A percentile compares a stretch with the other conserved stretches of the same genome.
Conservation (phyloP, 768 basidiomycete genomes). For the Wakefieldia striispora region DNA sequence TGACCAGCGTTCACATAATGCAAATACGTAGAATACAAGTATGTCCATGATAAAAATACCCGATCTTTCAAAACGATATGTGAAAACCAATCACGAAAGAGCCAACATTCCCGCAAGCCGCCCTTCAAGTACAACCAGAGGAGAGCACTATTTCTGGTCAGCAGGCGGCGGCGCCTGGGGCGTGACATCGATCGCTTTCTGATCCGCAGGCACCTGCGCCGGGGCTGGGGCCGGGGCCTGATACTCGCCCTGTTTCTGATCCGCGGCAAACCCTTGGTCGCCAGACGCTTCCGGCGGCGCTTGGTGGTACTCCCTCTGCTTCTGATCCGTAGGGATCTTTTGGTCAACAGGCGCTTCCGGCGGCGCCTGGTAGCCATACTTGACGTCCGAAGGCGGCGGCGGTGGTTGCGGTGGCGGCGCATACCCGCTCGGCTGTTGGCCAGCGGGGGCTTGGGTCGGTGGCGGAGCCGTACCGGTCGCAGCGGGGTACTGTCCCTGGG, state of each 20-base stretch:
- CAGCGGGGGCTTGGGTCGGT: conserved; percentile 1
- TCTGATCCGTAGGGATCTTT: neutral
- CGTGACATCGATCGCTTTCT: neutral
- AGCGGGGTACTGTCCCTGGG: neutral
- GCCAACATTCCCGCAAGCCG: too few relatives aligned
- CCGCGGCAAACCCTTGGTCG: neutral
- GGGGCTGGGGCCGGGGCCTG: neutral
- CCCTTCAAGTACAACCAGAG: neutral
- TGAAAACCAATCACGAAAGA: too few relatives aligned
- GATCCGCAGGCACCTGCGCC: conserved; percentile 1
- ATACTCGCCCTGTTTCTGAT: neutral
- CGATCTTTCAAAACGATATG: too few relatives aligned
- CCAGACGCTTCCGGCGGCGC: neutral
- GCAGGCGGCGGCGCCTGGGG: neutral
- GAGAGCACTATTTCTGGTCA: conserved; percentile 12
- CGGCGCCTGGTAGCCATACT: neutral
- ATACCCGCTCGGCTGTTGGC: conserved; percentile 4
- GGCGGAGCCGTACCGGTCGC: neutral
- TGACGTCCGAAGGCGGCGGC: neutral
- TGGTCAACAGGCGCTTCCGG: neutral
- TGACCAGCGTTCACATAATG: too few relatives aligned
- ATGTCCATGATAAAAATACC: neutral
- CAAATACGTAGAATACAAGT: neutral
- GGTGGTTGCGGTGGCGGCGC: too few relatives aligned
- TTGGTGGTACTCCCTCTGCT: neutral